phyloP scores from a whole-genome alignment of 2,329 filamentous ascomycete species.

The Whalleya microplaca region DNA sequence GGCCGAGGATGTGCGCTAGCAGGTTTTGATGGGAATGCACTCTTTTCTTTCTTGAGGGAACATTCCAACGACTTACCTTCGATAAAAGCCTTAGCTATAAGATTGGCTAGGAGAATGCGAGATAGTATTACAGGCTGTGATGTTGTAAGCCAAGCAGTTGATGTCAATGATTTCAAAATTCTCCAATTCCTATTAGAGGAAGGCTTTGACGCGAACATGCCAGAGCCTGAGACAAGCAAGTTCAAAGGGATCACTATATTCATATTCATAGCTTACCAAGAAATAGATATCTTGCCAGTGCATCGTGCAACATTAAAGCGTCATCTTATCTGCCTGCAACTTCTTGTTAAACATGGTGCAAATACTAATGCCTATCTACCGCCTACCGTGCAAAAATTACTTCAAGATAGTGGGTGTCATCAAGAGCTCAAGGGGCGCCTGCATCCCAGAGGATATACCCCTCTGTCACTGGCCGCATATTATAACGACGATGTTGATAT shows the following conservation, averaged over 20 bases:
- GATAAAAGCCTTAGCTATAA: background rate
- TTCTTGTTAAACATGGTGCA: slow-evolving; percentile 2
- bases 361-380: slow-evolving; percentile 1
- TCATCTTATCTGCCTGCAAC: background rate
- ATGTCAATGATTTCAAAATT: background rate
- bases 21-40: background rate
- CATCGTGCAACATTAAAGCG: slow-evolving; percentile 1
- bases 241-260: background rate
- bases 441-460: background rate
- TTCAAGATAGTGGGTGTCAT: background rate
- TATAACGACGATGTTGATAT: background rate
- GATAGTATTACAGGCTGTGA: background rate
- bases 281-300: slow-evolving; percentile 2
- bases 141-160: background rate
- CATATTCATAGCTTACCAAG: background rate
- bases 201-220: background rate
- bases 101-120: background rate
- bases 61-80: background rate
- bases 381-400: background rate
- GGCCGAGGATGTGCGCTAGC: background rate
- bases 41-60: background rate
- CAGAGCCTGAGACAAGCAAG: slow-evolving; percentile 1
- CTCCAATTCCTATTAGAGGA: slow-evolving; percentile 1
- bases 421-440: background rate
- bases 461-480: background rate